Percentiles rank a stretch among this genome's conserved stretches.
These are phyloP conservation scores for Polygonum maritimum DNA, from an alignment of 148 eudicot genomes.

Conservation along the genomic window DNA sequence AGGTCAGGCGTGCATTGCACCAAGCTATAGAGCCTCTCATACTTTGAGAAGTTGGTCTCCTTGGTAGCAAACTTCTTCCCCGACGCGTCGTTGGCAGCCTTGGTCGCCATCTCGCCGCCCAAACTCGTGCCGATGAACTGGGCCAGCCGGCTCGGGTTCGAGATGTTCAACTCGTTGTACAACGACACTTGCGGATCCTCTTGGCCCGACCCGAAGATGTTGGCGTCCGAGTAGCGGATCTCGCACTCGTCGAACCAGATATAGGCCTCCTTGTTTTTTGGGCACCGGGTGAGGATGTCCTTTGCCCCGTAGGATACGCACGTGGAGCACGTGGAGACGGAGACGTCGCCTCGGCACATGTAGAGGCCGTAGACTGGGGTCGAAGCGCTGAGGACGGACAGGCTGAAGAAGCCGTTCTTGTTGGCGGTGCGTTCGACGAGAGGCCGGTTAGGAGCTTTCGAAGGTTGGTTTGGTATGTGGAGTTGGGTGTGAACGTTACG, in stretches of 20 bases:
- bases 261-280: constrained; percentile 5
- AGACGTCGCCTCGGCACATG: constrained; percentile 33
- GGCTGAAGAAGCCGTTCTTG: constrained; percentile 14
- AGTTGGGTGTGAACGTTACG: neutral
- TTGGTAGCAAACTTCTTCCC: constrained; percentile 19
- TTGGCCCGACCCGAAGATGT: constrained; percentile 2
- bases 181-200: neutral
- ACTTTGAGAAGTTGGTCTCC: neutral
- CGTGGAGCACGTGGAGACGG: constrained; percentile 1
- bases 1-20: constrained; percentile 38
- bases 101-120: neutral
- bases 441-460: constrained; percentile 5
- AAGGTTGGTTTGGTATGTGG: neutral
- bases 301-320: constrained; percentile 16
- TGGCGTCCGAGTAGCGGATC: constrained; percentile 20
- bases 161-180: neutral
- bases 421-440: constrained; percentile 18
- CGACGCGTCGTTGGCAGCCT: constrained; percentile 7
- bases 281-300: neutral
- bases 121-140: neutral
- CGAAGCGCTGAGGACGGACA: constrained; percentile 8
- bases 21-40: constrained; percentile 16
- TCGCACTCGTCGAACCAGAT: constrained; percentile 35
- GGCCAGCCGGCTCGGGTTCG: neutral
- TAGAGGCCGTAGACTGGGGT: constrained; percentile 27